phyloP scores from a whole-genome alignment of 495 filamentous ascomycete species.

The Xylaria cubensis region DNA sequence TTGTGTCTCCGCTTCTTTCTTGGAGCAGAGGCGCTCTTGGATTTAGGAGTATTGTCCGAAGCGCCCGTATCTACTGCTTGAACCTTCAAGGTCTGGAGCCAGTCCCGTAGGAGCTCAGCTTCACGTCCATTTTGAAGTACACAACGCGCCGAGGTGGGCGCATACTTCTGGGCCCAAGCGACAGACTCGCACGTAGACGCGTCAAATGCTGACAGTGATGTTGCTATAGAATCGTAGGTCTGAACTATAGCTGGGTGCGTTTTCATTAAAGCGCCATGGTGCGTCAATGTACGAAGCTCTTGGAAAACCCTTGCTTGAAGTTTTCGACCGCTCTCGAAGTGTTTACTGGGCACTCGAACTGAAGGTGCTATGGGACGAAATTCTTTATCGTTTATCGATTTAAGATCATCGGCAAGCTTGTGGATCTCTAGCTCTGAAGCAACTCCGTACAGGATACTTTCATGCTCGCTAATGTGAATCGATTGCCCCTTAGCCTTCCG shows the following conservation, averaged over 20 bases:
- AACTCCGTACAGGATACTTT: conserved; percentile 49
- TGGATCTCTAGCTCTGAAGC: conserved; percentile 26
- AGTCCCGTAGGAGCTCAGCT: conserved; percentile 74
- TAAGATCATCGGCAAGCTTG: conserved; percentile 40
- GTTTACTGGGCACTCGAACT: conserved; percentile 55
- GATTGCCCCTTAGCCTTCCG: conserved; percentile 60
- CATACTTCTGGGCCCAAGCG: conserved; percentile 87
- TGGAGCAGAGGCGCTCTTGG: conserved; percentile 48
- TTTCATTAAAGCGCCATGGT: conserved; percentile 30
- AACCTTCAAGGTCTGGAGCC: conserved; percentile 79
- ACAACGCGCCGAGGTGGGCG: conserved; percentile 69
- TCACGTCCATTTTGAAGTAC: conserved; percentile 82
- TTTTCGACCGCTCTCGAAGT: conserved; percentile 56
- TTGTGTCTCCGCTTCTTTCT: conserved; percentile 73
- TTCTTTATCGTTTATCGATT: conserved; percentile 46
- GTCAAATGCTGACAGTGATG: conserved; percentile 80
- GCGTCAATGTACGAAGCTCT: conserved; percentile 39
- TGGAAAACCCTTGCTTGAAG: conserved; percentile 50
- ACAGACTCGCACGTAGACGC: conserved; percentile 72
- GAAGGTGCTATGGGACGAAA: conserved; percentile 46
- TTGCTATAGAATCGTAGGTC: conserved; percentile 65
- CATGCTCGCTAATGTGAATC: conserved; percentile 47
- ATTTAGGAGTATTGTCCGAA: conserved; percentile 51
- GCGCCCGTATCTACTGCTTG: conserved; percentile 72
- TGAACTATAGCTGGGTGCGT: conserved; percentile 65